phyloP scores from a whole-genome alignment of 225 moss, liverwort and hornwort genomes.

The Marchantia paleacea region DNA sequence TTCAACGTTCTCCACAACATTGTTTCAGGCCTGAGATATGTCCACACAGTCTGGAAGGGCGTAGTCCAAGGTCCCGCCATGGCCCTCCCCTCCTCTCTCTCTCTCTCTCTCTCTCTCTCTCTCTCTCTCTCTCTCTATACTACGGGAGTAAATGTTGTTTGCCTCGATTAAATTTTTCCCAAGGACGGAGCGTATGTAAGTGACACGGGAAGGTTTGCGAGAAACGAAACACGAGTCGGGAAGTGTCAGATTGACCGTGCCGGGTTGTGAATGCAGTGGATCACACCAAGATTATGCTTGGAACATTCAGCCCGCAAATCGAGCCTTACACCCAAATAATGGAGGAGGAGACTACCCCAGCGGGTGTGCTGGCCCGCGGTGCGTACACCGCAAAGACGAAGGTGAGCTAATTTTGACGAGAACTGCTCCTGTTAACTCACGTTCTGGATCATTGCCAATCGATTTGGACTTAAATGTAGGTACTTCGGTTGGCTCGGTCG shows the following conservation, averaged over 20 bases:
- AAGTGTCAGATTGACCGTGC: not conserved
- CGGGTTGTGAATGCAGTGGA: constrained; percentile 34
- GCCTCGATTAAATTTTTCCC: too few relatives aligned
- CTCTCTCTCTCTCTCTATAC: not conserved
- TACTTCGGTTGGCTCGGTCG: too few relatives aligned
- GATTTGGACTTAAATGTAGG: too few relatives aligned
- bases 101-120: not conserved
- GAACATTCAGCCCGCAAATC: constrained; percentile 46
- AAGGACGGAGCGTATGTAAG: too few relatives aligned
- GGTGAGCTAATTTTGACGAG: constrained; percentile 18
- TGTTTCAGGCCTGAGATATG: constrained; percentile 45
- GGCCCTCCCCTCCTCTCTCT: not conserved
- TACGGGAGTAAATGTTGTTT: too few relatives aligned
- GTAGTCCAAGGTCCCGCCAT: constrained; percentile 43
- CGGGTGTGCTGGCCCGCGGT: constrained; percentile 44
- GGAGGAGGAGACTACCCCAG: constrained; percentile 51
- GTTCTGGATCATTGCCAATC: too few relatives aligned
- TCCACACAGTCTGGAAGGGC: constrained; percentile 51
- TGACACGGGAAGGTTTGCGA: too few relatives aligned
- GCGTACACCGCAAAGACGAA: constrained; percentile 47
- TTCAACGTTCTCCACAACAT: constrained; percentile 48
- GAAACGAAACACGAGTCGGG: too few relatives aligned
- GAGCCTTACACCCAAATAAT: constrained; percentile 42
- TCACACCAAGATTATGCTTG: constrained; percentile 46
- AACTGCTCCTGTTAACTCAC: not conserved